These are phyloP conservation scores for Closterium sp. DNA, from an alignment of 139 green algal genomes.

Conservation along the genomic window DNA sequence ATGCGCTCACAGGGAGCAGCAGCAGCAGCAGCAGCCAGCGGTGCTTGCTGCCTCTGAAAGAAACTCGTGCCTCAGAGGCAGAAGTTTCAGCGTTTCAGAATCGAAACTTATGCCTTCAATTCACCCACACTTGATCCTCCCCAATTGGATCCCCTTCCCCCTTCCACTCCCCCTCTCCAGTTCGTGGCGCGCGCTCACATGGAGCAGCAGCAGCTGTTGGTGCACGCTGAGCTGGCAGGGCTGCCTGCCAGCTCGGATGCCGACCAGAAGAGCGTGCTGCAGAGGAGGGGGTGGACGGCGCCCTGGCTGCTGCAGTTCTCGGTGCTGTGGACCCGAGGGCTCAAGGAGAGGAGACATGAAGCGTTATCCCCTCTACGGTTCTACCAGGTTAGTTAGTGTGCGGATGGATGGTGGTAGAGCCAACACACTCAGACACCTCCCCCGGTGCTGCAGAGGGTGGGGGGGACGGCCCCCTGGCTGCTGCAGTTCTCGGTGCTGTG, in stretches of 20 bases:
- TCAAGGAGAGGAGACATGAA: slow-evolving; percentile 40
- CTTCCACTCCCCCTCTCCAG: not conserved
- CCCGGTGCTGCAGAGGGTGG: slow-evolving; percentile 4
- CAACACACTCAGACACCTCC: too few species aligned
- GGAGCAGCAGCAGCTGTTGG: not conserved
- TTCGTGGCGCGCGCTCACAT: not conserved
- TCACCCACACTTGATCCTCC: not conserved
- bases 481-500: slow-evolving; percentile 27
- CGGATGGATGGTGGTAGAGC: too few species aligned
- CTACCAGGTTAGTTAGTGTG: slow-evolving; percentile 21
- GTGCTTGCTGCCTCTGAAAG: too few species aligned
- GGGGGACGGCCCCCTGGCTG: slow-evolving; percentile 21
- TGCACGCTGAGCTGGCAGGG: not conserved
- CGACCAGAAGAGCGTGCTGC: not conserved
- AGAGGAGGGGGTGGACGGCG: slow-evolving; percentile 17
- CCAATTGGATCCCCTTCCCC: not conserved
- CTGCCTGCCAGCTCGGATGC: not conserved
- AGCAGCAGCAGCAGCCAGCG: too few species aligned
- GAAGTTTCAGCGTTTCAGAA: too few species aligned
- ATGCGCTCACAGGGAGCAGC: too few species aligned
- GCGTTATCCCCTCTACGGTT: not conserved
- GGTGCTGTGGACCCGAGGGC: slow-evolving; percentile 13
- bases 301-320: slow-evolving; percentile 26
- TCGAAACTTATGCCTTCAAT: too few species aligned
- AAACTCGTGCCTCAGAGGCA: too few species aligned